phyloP scores from a whole-genome alignment of 768 basidiomycete species.

The Dendrothele bispora region DNA sequence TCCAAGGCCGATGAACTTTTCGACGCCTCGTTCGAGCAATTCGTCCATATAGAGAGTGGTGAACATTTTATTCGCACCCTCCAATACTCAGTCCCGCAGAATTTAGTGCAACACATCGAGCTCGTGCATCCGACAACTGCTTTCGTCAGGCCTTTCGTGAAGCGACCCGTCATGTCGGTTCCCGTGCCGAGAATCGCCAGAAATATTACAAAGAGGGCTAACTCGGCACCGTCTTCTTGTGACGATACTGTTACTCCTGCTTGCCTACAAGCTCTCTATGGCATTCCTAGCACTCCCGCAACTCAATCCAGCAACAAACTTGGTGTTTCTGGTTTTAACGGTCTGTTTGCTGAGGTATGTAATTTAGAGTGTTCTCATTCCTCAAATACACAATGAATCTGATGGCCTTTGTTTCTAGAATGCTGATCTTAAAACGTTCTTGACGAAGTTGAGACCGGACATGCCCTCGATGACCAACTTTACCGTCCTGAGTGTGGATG shows the following conservation, averaged over 20 bases:
- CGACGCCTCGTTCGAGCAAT: not conserved
- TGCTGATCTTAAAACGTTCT: constrained; percentile 22
- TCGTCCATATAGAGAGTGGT: constrained; percentile 13
- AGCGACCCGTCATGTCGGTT: no score
- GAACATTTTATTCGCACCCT: constrained; percentile 21
- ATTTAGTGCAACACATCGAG: constrained; percentile 20
- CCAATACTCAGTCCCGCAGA: constrained; percentile 24
- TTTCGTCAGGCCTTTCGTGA: constrained; percentile 11
- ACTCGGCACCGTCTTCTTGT: constrained; percentile 16
- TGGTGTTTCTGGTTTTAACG: constrained; percentile 20
- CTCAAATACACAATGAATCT: not conserved
- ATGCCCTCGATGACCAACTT: constrained; percentile 23
- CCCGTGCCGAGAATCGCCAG: not conserved
- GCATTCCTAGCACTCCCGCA: constrained; percentile 20
- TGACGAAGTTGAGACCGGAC: constrained; percentile 23
- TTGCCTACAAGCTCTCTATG: constrained; percentile 26
- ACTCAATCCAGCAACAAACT: constrained; percentile 21
- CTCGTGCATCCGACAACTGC: constrained; percentile 26
- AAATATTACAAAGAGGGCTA: constrained; percentile 30
- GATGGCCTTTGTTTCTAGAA: not conserved
- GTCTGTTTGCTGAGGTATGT: not conserved
- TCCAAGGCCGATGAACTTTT: not conserved
- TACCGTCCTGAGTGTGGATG: constrained; percentile 22
- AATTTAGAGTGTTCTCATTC: no score
- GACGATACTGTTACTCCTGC: constrained; percentile 22